Evolutionary conservation across 306 rosid genomes (phyloP).

Genomic region (Pyrus bretschneideri): DNA sequence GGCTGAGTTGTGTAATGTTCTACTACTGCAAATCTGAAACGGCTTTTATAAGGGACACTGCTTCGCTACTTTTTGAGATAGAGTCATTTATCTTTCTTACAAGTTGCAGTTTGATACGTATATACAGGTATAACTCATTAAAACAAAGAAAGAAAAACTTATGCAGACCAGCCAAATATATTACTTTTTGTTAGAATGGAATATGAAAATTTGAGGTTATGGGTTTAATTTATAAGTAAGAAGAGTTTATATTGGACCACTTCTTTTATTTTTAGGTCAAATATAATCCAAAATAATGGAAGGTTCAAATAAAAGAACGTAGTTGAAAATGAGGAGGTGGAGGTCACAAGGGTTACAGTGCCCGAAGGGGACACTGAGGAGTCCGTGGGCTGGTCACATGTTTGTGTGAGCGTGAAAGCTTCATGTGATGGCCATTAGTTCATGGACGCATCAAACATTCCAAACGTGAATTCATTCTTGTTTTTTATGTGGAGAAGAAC

Average conservation of each 20-base stretch:
- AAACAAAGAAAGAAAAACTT: too few species aligned
- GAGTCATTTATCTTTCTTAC: too few species aligned
- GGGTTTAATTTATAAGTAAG: neutral
- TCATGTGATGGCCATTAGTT: constrained; percentile 15
- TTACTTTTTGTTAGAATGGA: neutral
- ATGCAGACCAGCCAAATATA: neutral
- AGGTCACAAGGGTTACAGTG: constrained; percentile 47
- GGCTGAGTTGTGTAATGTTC: neutral
- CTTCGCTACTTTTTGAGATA: neutral
- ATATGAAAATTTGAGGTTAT: neutral
- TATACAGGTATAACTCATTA: too few species aligned
- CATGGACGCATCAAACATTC: neutral
- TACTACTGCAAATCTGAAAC: neutral
- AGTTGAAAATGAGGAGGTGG: neutral
- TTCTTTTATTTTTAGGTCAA: neutral
- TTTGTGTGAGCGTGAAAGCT: neutral
- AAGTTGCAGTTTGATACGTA: too few species aligned
- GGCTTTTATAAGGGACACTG: neutral
- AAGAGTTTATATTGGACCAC: neutral
- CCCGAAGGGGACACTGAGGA: neutral
- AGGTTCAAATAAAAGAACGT: neutral
- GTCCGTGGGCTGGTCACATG: constrained; percentile 40
- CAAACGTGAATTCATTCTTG: neutral
- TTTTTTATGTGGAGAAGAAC: neutral
- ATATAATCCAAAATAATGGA: neutral